Base-by-base conservation (phyloP, 2,329 filamentous ascomycete genomes). In the Dothideomycetes sp. region DNA sequence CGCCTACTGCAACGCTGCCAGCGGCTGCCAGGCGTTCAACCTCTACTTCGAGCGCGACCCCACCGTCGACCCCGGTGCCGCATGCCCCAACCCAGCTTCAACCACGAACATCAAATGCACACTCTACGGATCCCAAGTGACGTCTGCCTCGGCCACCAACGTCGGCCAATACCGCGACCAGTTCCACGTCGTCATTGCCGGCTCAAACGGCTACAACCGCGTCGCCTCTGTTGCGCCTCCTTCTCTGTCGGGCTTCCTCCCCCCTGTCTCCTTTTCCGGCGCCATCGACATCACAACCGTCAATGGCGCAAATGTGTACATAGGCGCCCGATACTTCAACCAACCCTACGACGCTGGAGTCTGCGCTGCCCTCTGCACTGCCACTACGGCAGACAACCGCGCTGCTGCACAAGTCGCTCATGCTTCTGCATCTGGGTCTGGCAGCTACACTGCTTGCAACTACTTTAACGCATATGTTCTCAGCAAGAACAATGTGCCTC, bases 181-280 rank as follows among this genome's bases (percentile, higher is more conserved):
- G 11, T 56, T 67, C 57, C 48, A 56, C 11, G 58, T 66, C 29
- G 59, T 61, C 24, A 62, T 66, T 31, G 55, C 63, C 8, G 64
- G 58, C 17, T 65, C 60, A 16, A 65, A 68, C 40, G 64, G 59
- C 12, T 54, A 49, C 45, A 45, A 45, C 34, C 45, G 49, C 19
- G 33, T 43, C 18, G 37, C 42, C 19, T 35, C 45, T 19, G 45
- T 45, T 10, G 4, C 37, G 8, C 30, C 14, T 4, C 4, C 9
- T 40, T 11, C n/a, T 34, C 22, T 8, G 19, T 19, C 14, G 12
- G 9, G 5, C 4, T 12, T 7, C 12, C 22, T 8, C 22, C 17
- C 24, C 4, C 3, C 17, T 40, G 38, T 19, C 4, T 33, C 24
- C 34, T 40, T 27, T 8, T 31, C n/a, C n/a, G 1, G 9, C 32